These are phyloP conservation scores for Corylus avellana DNA, from an alignment of 306 rosid genomes.

Conservation along the genomic window DNA sequence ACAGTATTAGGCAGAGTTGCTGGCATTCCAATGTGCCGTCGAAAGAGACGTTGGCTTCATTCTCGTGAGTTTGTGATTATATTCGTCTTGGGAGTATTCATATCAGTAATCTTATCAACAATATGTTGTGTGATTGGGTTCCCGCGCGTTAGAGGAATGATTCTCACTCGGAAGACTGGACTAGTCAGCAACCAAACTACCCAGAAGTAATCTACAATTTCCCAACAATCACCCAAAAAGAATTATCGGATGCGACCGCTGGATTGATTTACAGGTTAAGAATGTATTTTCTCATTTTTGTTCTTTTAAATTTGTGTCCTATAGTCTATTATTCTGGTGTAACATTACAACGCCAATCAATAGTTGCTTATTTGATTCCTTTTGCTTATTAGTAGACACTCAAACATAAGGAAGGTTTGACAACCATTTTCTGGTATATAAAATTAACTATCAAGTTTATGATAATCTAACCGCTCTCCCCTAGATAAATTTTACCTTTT, in stretches of 20 bases:
- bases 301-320: background rate
- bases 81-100: constrained; percentile 42
- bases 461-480: no score
- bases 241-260: constrained; percentile 61
- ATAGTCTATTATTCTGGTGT: no score
- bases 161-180: constrained; percentile 29
- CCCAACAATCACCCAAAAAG: constrained; percentile 64
- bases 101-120: constrained; percentile 45
- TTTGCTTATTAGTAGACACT: no score
- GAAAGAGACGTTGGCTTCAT: constrained; percentile 34
- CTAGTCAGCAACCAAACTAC: constrained; percentile 25
- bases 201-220: constrained; percentile 48
- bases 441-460: no score
- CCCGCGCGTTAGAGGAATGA: constrained; percentile 33
- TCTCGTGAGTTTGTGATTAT: constrained; percentile 30
- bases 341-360: no score
- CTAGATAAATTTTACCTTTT: no score
- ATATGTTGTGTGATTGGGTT: constrained; percentile 48
- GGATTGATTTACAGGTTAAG: constrained; percentile 11
- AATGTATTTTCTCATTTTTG: no score
- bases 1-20: constrained; percentile 19
- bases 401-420: no score
- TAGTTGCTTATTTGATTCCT: no score
- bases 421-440: no score
- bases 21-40: constrained; percentile 37